These are phyloP conservation scores for Chalaropsis thielavioides DNA, from an alignment of 2,329 filamentous ascomycete species.

Conservation along the genomic window DNA sequence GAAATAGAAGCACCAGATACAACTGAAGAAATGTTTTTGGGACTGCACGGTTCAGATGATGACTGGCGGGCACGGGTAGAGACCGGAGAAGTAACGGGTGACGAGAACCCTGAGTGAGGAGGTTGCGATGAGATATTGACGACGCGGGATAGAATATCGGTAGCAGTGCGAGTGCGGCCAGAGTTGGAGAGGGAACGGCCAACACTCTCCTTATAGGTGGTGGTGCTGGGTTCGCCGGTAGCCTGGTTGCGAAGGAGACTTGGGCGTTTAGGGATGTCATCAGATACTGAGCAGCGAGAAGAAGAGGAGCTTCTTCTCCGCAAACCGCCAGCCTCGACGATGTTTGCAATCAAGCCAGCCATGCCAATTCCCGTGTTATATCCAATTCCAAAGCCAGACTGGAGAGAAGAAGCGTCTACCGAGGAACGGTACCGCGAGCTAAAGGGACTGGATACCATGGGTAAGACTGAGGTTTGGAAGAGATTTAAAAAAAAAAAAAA, in stretches of 20 bases:
- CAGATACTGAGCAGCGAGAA: constrained; percentile 17
- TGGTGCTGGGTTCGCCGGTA: constrained; percentile 14
- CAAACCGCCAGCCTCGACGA: constrained; percentile 14
- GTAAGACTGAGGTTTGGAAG: neutral
- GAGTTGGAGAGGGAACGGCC: constrained; percentile 13
- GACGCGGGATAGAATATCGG: constrained; percentile 16
- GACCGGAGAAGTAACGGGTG: constrained; percentile 11
- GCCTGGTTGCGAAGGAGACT: constrained; percentile 17
- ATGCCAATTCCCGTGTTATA: constrained; percentile 14
- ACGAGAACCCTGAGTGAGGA: constrained; percentile 7
- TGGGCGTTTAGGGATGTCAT: constrained; percentile 13
- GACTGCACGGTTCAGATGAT: constrained; percentile 4
- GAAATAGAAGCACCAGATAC: neutral
- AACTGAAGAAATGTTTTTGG: constrained; percentile 7
- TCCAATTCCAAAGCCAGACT: constrained; percentile 9
- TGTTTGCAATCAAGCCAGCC: constrained; percentile 17
- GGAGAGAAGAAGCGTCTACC: constrained; percentile 11
- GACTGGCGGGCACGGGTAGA: constrained; percentile 3
- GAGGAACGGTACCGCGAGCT: constrained; percentile 14
- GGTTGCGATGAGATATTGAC: constrained; percentile 13
- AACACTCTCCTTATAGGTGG: constrained; percentile 15
- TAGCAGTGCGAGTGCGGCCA: constrained; percentile 14
- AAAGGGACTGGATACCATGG: constrained; percentile 16
- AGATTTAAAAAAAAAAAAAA: neutral
- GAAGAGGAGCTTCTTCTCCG: constrained; percentile 16